Evolutionary conservation across 805 yeast species (phyloP).

Genomic region (Lipomyces mesembrius): DNA sequence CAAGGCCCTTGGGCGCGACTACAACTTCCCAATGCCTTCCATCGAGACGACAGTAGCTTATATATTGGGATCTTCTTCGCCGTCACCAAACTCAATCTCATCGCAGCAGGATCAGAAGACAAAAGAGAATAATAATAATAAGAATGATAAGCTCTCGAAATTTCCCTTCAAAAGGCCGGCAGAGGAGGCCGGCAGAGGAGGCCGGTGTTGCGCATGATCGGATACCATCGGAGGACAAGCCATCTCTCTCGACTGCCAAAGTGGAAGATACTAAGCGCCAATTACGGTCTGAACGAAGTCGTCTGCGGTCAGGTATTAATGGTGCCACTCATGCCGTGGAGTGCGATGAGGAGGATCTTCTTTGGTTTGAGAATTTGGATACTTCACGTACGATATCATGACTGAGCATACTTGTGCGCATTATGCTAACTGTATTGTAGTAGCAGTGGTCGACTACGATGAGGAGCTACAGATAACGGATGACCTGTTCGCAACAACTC

Average conservation of each 20-base stretch:
- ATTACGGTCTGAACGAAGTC: conserved; percentile 5
- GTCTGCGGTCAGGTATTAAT: background rate
- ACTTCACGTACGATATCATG: conserved; percentile 4
- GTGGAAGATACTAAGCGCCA: conserved; percentile 4
- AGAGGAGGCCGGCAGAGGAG: background rate
- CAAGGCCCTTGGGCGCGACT: background rate
- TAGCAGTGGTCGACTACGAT: conserved; percentile 18
- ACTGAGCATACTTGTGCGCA: background rate
- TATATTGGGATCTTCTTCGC: conserved; percentile 15
- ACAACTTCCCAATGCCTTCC: conserved; percentile 18
- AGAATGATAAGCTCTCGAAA: no score
- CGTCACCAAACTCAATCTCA: background rate
- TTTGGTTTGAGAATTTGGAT: conserved; percentile 29
- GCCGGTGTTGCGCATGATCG: background rate
- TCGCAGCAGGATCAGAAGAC: background rate
- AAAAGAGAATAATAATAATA: background rate
- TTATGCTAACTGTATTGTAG: background rate
- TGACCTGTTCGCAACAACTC: background rate
- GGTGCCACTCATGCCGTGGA: background rate
- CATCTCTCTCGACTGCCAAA: background rate
- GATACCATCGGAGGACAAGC: background rate
- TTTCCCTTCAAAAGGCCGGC: background rate
- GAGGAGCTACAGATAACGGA: conserved; percentile 14
- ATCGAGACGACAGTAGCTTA: conserved; percentile 21
- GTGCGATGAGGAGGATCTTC: conserved; percentile 14